These are phyloP conservation scores for Starmerella vaccinii DNA, from an alignment of 805 yeast species.

Conservation along the genomic window DNA sequence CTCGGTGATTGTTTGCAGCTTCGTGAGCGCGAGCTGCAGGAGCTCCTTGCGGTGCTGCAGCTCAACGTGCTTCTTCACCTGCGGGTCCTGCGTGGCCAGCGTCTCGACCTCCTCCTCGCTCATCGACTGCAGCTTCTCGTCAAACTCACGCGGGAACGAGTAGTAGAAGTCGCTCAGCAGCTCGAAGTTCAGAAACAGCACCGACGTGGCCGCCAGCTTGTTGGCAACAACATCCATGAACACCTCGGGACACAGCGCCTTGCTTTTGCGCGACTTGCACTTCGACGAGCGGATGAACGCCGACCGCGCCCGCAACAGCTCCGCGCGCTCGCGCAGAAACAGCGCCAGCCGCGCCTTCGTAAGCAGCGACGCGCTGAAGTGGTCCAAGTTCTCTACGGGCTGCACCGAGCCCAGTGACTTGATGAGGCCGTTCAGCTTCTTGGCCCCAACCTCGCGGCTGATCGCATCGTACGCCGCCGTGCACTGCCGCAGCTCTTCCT, in stretches of 20 bases:
- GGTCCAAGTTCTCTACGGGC: conserved; percentile 32
- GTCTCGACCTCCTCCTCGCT: conserved; percentile 67
- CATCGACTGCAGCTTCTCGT: conserved; percentile 56
- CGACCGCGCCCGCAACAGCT: conserved; percentile 62
- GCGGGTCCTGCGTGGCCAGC: conserved; percentile 92
- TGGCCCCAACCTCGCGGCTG: conserved; percentile 66
- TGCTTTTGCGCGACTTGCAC: conserved; percentile 70
- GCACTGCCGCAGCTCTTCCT: conserved; percentile 81
- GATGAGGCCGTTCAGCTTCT: conserved; percentile 74
- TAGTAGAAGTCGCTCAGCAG: conserved; percentile 88
- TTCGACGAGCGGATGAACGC: conserved; percentile 62
- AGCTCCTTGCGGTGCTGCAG: conserved; percentile 86
- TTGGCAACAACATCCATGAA: conserved; percentile 87
- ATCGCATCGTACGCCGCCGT: conserved; percentile 49
- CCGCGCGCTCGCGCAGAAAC: conserved; percentile 63
- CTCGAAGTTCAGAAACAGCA: conserved; percentile 86
- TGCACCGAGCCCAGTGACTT: conserved; percentile 44
- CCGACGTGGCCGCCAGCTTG: conserved; percentile 86
- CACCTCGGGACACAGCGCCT: conserved; percentile 87
- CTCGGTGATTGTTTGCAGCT: conserved; percentile 76
- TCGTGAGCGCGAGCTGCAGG: conserved; percentile 69
- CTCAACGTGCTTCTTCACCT: conserved; percentile 80
- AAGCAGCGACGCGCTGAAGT: conserved; percentile 61
- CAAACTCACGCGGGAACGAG: conserved; percentile 90
- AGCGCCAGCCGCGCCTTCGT: conserved; percentile 75